Percentiles rank a stretch among this genome's conserved stretches.
Conservation (phyloP, 192 early-diverging fungal genomes). For the Linnemannia hyalina region DNA sequence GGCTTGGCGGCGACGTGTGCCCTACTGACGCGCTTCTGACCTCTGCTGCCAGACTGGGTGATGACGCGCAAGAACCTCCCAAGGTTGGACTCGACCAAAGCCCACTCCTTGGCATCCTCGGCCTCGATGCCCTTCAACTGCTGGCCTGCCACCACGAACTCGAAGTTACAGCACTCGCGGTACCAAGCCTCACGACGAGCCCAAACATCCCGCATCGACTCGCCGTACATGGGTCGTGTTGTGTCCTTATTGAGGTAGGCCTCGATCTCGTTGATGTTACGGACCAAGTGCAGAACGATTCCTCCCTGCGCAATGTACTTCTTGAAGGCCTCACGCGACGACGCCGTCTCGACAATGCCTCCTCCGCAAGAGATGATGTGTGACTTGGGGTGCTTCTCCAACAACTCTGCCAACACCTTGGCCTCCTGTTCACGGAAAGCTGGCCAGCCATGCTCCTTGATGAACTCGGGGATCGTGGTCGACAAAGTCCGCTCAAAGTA, state of each 20-base stretch:
- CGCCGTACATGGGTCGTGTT: conserved; percentile 86
- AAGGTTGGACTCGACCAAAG: conserved; percentile 83
- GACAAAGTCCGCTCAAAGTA: conserved; percentile 80
- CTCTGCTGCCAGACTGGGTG: conserved; percentile 55
- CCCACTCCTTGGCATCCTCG: conserved; percentile 71
- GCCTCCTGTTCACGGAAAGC: conserved; percentile 89
- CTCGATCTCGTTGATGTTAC: conserved; percentile 85
- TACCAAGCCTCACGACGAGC: conserved; percentile 82
- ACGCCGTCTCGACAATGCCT: conserved; percentile 90
- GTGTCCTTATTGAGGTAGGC: conserved; percentile 85
- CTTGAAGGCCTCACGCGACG: conserved; percentile 76
- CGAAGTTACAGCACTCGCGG: conserved; percentile 81
- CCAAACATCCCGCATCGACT: conserved; percentile 87
- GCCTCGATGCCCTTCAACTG: conserved; percentile 58
- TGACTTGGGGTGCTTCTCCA: conserved; percentile 68
- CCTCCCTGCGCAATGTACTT: conserved; percentile 67
- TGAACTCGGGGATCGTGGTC: conserved; percentile 83
- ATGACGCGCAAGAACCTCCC: conserved; percentile 77
- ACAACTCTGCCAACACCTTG: conserved; percentile 70
- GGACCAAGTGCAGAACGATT: conserved; percentile 84
- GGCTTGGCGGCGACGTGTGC: conserved; percentile 57
- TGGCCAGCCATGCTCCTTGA: conserved; percentile 85
- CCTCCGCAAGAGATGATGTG: conserved; percentile 94
- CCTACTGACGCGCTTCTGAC: conserved; percentile 1
- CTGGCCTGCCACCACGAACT: conserved; percentile 79